Evolutionary conservation across 495 filamentous ascomycete genomes (phyloP), one percentile per base, ranked within the genome.

Genomic region (Tuber magnatum): DNA sequence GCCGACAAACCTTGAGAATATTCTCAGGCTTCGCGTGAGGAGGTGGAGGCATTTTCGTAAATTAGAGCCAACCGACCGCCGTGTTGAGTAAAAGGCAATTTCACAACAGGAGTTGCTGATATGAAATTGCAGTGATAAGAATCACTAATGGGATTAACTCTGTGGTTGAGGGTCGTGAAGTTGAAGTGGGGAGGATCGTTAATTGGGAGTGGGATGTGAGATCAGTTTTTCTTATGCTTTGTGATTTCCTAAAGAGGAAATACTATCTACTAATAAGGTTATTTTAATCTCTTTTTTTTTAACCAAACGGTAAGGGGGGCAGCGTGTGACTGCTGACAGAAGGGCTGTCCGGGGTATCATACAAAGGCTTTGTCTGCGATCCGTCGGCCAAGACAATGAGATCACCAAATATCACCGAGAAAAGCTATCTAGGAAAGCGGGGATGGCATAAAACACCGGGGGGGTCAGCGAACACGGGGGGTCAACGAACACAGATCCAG

Each of bases 1-100:
- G 48, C 68, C 73, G 65, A 81, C 87, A 77, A 81, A 90, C 90
- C 87, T 97, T 97, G 85, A 97, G 91, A 83, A 97, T 93, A 91
- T 99, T 99, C 89, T 99, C 95, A 82, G 95, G 96, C 85, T 95
- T 97, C 81, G 93, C 93, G 85, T 97, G 93, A 76, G 94, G 94
- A 83, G 92, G 93, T 81, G 95, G 96, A 86, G 96, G 92, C 93
- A 97, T 94, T 85, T 81, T 93, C 87, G 88, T 70, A 39, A 65
- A 73, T 77, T 65, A 65, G 32, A 65, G 28, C 56, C 14, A 65
- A 14, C 56, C 56, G 28, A 35, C 16, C 32, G n/a, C 56, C 18
- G 28, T 35, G 14, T 32, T 35, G 56, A 20, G 56, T 32, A 20
- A 65, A 65, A 35, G 12, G 28, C 28, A 65, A 65, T 65, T 65